Percentiles rank a stretch among this genome's conserved stretches.
phyloP scores from a whole-genome alignment of 2,329 filamentous ascomycete species.

The Fusarium caatingaense region DNA sequence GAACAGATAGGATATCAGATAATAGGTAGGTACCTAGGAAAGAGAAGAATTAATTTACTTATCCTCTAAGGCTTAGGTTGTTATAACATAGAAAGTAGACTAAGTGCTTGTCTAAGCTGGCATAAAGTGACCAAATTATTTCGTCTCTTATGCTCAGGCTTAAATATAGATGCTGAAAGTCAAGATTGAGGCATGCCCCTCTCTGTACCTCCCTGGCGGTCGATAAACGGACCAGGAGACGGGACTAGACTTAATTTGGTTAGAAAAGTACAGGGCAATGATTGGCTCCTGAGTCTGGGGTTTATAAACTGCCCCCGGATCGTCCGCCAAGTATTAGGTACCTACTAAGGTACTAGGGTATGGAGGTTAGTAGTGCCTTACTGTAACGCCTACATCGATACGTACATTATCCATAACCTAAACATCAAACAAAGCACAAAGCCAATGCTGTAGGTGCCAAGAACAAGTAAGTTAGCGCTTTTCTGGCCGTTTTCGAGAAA shows the following conservation, averaged over 20 bases:
- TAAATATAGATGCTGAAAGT: too few relatives aligned
- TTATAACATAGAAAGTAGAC: too few relatives aligned
- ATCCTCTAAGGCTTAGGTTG: too few relatives aligned
- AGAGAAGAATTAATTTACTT: too few relatives aligned
- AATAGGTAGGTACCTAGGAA: too few relatives aligned
- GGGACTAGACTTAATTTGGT: conserved; percentile 4
- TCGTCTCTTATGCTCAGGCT: too few relatives aligned
- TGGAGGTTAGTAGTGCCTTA: too few relatives aligned
- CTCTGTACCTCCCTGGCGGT: background rate
- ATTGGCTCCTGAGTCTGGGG: conserved; percentile 11
- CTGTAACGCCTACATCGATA: background rate
- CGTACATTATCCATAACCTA: background rate
- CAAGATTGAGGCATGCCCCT: too few relatives aligned
- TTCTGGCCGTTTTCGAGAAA: background rate
- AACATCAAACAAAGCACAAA: background rate
- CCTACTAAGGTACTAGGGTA: too few relatives aligned
- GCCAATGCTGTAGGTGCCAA: background rate
- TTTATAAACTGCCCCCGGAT: conserved; percentile 5
- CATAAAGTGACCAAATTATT: too few relatives aligned
- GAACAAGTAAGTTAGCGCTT: background rate
- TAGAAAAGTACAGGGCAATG: background rate
- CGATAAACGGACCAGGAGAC: background rate
- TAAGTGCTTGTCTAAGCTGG: too few relatives aligned
- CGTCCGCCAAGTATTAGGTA: conserved; percentile 6
- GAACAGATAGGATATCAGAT: background rate